Evolutionary conservation across 163 green algal species (phyloP).

Genomic region (Coccomyxa subellipsoidea): DNA sequence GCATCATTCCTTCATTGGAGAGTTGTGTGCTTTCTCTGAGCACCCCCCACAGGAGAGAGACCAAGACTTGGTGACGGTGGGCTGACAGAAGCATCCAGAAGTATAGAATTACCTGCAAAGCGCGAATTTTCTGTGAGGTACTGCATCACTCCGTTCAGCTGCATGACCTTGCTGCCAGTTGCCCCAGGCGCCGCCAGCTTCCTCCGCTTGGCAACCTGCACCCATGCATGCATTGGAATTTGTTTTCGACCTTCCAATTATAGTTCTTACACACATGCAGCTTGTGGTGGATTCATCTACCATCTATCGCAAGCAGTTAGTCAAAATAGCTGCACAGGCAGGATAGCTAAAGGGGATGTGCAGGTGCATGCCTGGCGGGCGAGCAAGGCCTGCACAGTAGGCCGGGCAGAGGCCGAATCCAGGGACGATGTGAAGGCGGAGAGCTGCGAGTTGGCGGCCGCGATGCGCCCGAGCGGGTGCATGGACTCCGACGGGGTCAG

Average conservation of each 20-base stretch:
- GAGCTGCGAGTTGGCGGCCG: constrained; percentile 10
- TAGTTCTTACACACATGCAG: too few species aligned
- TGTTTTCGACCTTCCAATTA: too few species aligned
- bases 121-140: constrained; percentile 3
- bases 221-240: too few species aligned
- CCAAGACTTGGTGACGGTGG: background rate
- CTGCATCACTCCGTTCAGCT: background rate
- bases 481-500: background rate
- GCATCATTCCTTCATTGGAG: too few species aligned
- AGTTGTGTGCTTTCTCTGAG: too few species aligned
- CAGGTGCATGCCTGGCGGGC: background rate
- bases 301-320: too few species aligned
- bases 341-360: too few species aligned
- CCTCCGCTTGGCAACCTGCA: background rate
- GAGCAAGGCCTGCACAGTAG: background rate
- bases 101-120: constrained; percentile 1
- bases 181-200: constrained; percentile 5
- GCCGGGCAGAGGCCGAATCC: background rate
- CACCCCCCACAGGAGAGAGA: too few species aligned
- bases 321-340: too few species aligned
- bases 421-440: background rate
- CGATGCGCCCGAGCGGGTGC: background rate
- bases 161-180: background rate
- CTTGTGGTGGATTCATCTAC: too few species aligned
- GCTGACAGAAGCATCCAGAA: background rate